Conservation (phyloP, 495 filamentous ascomycete genomes). For the Entonaema liquescens region DNA sequence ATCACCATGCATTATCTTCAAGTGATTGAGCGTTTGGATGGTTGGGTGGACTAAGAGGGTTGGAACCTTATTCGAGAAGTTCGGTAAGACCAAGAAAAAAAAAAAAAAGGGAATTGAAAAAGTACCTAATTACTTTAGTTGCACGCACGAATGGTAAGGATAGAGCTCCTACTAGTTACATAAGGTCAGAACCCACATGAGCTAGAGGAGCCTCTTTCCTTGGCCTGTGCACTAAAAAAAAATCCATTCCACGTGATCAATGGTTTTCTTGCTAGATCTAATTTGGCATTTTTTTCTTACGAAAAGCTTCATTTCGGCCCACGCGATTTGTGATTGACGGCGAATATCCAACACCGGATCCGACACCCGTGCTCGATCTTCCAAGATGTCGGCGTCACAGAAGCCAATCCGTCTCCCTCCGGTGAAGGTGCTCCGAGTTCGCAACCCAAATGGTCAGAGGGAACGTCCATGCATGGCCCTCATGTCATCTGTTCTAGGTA, state of each 20-base stretch:
- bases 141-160: background rate
- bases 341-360: conserved; percentile 4
- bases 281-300: conserved; percentile 7
- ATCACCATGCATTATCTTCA: background rate
- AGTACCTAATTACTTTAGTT: too few species aligned
- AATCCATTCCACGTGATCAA: conserved; percentile 21
- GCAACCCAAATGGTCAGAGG: conserved; percentile 77
- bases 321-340: conserved; percentile 24
- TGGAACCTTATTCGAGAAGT: background rate
- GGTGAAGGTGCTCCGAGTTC: conserved; percentile 82
- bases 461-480: conserved; percentile 81
- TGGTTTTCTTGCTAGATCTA: background rate
- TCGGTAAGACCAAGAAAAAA: background rate
- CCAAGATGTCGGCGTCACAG: conserved; percentile 45
- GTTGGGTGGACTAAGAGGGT: background rate
- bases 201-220: background rate
- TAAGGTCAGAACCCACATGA: background rate
- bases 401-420: conserved; percentile 85
- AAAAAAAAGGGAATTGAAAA: background rate
- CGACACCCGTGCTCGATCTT: background rate
- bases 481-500: conserved; percentile 93
- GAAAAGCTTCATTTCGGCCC: conserved; percentile 32
- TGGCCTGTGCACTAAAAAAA: background rate
- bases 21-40: background rate
- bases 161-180: background rate